These are phyloP conservation scores for Neonectria ditissima DNA, from an alignment of 2,329 filamentous ascomycete species.

Conservation along the genomic window DNA sequence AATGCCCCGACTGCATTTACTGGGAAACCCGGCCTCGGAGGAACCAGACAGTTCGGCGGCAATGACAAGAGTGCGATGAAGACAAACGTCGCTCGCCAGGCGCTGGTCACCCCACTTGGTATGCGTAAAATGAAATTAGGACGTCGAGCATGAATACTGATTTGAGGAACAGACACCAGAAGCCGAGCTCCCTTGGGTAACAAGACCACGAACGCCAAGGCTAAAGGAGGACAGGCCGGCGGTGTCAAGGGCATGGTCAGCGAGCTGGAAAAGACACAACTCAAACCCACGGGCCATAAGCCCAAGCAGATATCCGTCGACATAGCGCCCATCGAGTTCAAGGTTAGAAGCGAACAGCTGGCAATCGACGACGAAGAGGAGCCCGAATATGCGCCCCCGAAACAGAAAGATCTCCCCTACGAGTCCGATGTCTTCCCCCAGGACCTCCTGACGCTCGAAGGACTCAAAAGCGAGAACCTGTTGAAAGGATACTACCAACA, in stretches of 20 bases:
- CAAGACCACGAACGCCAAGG: constrained; percentile 97
- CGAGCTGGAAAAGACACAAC: constrained; percentile 72
- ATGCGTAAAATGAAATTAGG: constrained; percentile 44
- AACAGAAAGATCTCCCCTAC: constrained; percentile 73
- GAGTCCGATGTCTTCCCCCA: constrained; percentile 76
- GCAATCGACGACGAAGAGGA: constrained; percentile 68
- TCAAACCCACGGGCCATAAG: constrained; percentile 70
- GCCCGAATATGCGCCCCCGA: constrained; percentile 90
- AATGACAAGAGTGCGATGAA: constrained; percentile 62
- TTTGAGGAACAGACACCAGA: constrained; percentile 52
- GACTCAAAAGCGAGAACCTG: constrained; percentile 68
- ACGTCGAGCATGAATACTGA: constrained; percentile 25
- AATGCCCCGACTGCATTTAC: constrained; percentile 68
- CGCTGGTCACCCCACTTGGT: constrained; percentile 85
- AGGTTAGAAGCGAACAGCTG: constrained; percentile 67
- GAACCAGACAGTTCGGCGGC: constrained; percentile 67
- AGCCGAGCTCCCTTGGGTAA: constrained; percentile 86
- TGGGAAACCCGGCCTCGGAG: constrained; percentile 59
- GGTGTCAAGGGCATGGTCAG: constrained; percentile 70
- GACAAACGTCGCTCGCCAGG: constrained; percentile 60
- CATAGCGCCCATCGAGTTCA: constrained; percentile 69
- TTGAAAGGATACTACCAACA: constrained; percentile 71
- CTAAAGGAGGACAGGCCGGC: constrained; percentile 73
- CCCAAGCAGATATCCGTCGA: constrained; percentile 68
- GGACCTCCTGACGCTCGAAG: constrained; percentile 66